phyloP scores from a whole-genome alignment of 768 basidiomycete genomes.

The Phaeotremella skinneri region DNA sequence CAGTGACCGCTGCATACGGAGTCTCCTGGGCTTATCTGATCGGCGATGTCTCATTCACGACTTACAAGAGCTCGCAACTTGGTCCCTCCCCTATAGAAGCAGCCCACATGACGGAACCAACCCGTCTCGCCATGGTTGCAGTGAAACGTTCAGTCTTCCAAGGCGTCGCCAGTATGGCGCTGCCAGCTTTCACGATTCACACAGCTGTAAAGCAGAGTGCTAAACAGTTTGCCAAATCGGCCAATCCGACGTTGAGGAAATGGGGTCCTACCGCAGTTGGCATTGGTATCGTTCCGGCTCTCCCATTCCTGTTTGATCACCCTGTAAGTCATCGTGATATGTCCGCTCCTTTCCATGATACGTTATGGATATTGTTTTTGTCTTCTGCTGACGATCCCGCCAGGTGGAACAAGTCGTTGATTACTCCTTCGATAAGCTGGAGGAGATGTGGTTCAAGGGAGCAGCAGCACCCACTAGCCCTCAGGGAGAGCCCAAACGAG shows the following conservation, averaged over 20 bases:
- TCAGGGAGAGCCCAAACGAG: background rate
- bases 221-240: constrained; percentile 44
- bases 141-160: constrained; percentile 52
- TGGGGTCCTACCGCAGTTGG: constrained; percentile 51
- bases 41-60: constrained; percentile 52
- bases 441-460: constrained; percentile 27
- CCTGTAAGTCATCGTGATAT: constrained; percentile 33
- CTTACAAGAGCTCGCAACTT: constrained; percentile 50
- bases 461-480: background rate
- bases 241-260: constrained; percentile 37
- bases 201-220: constrained; percentile 47
- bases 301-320: constrained; percentile 52
- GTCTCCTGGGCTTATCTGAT: constrained; percentile 52
- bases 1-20: constrained; percentile 49
- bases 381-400: constrained; percentile 7
- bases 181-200: constrained; percentile 53
- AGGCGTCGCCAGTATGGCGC: constrained; percentile 50
- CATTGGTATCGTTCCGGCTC: constrained; percentile 46
- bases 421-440: constrained; percentile 43
- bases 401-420: constrained; percentile 45
- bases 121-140: constrained; percentile 46
- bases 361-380: constrained; percentile 8
- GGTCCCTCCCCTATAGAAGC: constrained; percentile 51
- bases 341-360: background rate
- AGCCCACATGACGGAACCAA: constrained; percentile 48